Percentiles rank a stretch among this genome's conserved stretches.
Evolutionary conservation across 257 asterid species (phyloP).

Genomic region (Jacaranda mimosifolia): DNA sequence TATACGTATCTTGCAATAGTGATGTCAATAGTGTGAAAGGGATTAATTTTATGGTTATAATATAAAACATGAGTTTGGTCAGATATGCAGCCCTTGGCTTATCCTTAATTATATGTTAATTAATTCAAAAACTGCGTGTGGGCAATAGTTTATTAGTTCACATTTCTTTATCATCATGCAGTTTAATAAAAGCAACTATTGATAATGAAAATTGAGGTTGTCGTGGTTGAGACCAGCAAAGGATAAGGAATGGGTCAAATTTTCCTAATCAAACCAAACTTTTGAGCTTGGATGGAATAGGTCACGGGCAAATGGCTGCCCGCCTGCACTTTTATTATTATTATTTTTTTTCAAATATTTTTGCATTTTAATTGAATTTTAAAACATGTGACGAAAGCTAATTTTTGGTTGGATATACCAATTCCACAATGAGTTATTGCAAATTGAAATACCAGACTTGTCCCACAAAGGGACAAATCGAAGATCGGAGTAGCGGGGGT

Average conservation of each 20-base stretch:
- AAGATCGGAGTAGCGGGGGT: too few species aligned
- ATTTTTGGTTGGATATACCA: background rate
- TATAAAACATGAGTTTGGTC: too few species aligned
- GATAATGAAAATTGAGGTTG: background rate
- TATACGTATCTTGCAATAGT: too few species aligned
- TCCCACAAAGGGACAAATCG: too few species aligned
- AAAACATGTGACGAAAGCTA: background rate
- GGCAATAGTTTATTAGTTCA: background rate
- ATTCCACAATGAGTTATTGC: too few species aligned
- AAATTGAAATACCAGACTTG: too few species aligned
- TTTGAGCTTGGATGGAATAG: background rate
- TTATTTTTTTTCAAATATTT: background rate
- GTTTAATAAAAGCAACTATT: background rate
- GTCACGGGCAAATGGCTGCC: background rate
- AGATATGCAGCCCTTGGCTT: too few species aligned
- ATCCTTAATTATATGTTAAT: too few species aligned
- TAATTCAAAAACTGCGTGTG: background rate
- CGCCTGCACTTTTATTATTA: background rate
- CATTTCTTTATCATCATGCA: background rate
- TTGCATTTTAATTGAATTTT: background rate
- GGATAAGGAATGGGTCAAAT: background rate
- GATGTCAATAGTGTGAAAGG: too few species aligned
- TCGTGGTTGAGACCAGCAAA: background rate
- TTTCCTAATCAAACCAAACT: slow-evolving; percentile 7
- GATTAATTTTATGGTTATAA: too few species aligned